These are phyloP conservation scores for Xylaria sp. DNA, from an alignment of 2,329 filamentous ascomycete genomes.

Conservation along the genomic window DNA sequence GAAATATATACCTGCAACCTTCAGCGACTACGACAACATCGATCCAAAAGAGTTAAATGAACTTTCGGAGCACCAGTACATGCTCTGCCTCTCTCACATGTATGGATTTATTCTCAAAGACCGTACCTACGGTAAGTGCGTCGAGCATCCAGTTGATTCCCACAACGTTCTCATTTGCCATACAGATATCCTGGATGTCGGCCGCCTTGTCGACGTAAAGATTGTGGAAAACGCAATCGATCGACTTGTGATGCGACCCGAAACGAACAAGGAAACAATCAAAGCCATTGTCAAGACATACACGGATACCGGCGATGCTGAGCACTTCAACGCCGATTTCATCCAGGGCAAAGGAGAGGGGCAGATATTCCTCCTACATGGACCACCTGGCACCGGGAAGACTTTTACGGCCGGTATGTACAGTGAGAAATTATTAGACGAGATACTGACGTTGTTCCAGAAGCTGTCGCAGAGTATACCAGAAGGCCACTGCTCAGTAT, in stretches of 20 bases:
- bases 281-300: constrained; percentile 38
- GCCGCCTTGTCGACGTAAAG: constrained; percentile 20
- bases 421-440: background rate
- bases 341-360: constrained; percentile 39
- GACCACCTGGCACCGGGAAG: constrained; percentile 36
- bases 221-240: constrained; percentile 36
- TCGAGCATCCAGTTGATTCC: background rate
- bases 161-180: background rate
- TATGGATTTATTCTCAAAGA: constrained; percentile 37
- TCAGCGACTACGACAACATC: constrained; percentile 36
- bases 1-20: constrained; percentile 29
- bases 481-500: constrained; percentile 33
- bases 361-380: constrained; percentile 35
- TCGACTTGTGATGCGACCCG: constrained; percentile 35
- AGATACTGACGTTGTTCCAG: constrained; percentile 10
- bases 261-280: constrained; percentile 34
- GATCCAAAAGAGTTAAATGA: constrained; percentile 21
- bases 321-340: constrained; percentile 33
- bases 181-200: constrained; percentile 32
- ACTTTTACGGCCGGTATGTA: constrained; percentile 32
- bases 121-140: constrained; percentile 31
- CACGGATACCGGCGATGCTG: constrained; percentile 25
- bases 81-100: constrained; percentile 36
- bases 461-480: constrained; percentile 35
- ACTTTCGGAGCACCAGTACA: constrained; percentile 37